Evolutionary conservation across 352 stramenopile species (phyloP), one percentile per base, ranked within the genome.

Genomic region (Phytophthora pisi): DNA sequence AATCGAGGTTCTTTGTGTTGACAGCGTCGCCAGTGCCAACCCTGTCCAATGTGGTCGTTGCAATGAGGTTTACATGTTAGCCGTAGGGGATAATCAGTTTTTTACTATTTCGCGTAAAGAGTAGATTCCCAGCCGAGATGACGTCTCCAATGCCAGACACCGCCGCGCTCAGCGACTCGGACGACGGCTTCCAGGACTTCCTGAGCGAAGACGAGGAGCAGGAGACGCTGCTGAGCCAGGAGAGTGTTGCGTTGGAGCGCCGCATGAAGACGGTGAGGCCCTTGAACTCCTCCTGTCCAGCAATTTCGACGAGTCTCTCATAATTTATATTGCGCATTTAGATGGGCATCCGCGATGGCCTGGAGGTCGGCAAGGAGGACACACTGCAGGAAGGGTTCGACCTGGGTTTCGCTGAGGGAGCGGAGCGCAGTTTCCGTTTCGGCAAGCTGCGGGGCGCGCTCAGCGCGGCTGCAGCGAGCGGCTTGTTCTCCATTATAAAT

Each of bases 371-470:
- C 38, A 92, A 94, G 65, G 81, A 94, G 24, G 71, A 78, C 57
- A 86, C 82, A 34, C 57, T 94, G 24, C 86, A 94, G 64, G 51
- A 84, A 60, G 86, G 86, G 31, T 94, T 94, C 50, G 83, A 92
- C 61, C 16, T 61, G 7, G 84, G 86, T 1, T 94, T 91, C 20
- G 51, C 58, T 24, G 16, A 51, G 7, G 84, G 67, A 5, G 79
- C 80, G 10, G 49, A 51, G 0, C 56, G 71, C 1, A 81, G 66
- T 58, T 88, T 83, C 67, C 65, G 67, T 31, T 83, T 89, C 36
- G 76, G 68, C 30, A 45, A 62, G 13, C 51, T 94, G 46, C 84
- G 84, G 4, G 86, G 86, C 2, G 69, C 79, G 11, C 63, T 92
- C 3, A 74, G 67, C 38, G 66, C 74, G 15, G 74, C 77, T 0